Evolutionary conservation across 441 rosid genomes (phyloP).

Genomic region (Gossypium aridum): DNA sequence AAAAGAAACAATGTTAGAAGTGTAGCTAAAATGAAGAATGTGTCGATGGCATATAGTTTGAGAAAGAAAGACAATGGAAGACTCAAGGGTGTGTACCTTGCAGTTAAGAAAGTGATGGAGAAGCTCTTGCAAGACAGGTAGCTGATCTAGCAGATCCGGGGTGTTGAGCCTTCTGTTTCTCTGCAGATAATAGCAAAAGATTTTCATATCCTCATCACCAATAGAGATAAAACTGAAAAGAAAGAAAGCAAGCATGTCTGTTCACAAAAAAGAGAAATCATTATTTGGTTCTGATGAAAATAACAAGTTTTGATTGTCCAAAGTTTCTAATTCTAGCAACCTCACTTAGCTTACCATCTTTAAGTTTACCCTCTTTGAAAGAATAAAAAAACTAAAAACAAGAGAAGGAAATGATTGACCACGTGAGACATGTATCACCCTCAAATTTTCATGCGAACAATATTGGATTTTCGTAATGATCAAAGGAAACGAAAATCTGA

Average conservation of each 20-base stretch:
- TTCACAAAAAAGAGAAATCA: background rate
- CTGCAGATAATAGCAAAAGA: conserved; percentile 19
- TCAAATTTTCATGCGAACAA: too few species aligned
- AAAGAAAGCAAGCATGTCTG: background rate
- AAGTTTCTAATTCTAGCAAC: background rate
- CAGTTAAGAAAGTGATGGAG: conserved; percentile 48
- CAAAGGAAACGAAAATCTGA: too few species aligned
- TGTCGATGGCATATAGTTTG: background rate
- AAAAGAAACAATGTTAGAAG: background rate
- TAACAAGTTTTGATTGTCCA: background rate
- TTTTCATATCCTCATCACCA: background rate
- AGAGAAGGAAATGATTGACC: too few species aligned
- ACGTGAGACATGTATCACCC: too few species aligned
- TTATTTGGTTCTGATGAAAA: background rate
- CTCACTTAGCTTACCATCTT: too few species aligned
- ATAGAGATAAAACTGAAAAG: background rate
- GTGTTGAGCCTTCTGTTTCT: conserved; percentile 29
- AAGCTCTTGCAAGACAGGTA: conserved; percentile 43
- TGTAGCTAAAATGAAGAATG: background rate
- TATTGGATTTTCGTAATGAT: too few species aligned
- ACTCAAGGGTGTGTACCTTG: conserved; percentile 25
- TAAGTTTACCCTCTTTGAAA: too few species aligned
- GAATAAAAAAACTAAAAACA: too few species aligned
- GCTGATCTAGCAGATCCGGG: conserved; percentile 32
- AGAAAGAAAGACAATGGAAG: background rate